Evolutionary conservation across 2,329 filamentous ascomycete species (phyloP).

Genomic region (Aspergillus sp.): DNA sequence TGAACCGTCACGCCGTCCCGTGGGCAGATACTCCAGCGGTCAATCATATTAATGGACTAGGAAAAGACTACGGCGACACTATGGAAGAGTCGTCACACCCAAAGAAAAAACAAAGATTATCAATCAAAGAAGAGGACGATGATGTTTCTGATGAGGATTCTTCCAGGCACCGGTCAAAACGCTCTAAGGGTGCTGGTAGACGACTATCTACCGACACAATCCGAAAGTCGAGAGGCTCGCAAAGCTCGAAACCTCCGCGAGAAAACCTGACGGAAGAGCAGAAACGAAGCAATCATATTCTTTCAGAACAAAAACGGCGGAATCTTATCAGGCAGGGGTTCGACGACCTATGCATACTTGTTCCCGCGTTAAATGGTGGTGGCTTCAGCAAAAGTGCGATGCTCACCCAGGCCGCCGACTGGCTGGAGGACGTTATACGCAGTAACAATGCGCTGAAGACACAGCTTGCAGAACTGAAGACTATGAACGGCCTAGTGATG

Average conservation of each 20-base stretch:
- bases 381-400: conserved; percentile 82
- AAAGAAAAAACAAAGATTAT: conserved; percentile 32
- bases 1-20: conserved; percentile 11
- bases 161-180: conserved; percentile 43
- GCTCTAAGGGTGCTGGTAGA: conserved; percentile 47
- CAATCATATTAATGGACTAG: conserved; percentile 9
- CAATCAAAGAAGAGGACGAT: conserved; percentile 44
- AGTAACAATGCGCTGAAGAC: conserved; percentile 64
- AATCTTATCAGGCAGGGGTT: conserved; percentile 81
- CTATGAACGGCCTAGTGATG: conserved; percentile 37
- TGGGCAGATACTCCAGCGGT: conserved; percentile 17
- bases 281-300: conserved; percentile 82
- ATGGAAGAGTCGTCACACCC: conserved; percentile 27
- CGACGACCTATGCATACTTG: conserved; percentile 72
- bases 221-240: conserved; percentile 34
- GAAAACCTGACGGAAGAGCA: conserved; percentile 73
- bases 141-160: conserved; percentile 36
- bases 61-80: conserved; percentile 17
- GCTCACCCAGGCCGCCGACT: conserved; percentile 72
- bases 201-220: conserved; percentile 36
- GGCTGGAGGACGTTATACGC: conserved; percentile 69
- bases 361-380: conserved; percentile 71
- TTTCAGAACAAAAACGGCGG: conserved; percentile 81
- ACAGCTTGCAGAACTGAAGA: conserved; percentile 53
- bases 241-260: conserved; percentile 39